phyloP scores from a whole-genome alignment of 805 yeast species.

The Scheffersomyces stipitis region DNA sequence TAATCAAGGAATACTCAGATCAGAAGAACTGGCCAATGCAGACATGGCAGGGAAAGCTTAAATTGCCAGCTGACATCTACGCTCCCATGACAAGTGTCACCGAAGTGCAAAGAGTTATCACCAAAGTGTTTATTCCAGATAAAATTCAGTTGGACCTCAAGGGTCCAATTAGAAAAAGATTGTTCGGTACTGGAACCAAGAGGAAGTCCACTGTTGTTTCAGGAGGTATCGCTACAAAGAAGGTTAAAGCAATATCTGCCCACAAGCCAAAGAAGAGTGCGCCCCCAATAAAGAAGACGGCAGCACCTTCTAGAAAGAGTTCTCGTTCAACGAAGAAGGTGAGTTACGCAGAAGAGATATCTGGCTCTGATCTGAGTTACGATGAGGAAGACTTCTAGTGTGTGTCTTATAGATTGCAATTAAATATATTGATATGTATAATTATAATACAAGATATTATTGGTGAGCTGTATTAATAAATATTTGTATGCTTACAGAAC shows the following conservation, averaged over 20 bases:
- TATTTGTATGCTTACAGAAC: too few species aligned
- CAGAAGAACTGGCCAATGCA: conserved; percentile 65
- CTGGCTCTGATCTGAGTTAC: not conserved
- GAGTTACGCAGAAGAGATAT: conserved; percentile 28
- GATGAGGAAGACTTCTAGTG: not conserved
- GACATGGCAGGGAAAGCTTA: conserved; percentile 80
- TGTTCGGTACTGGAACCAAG: conserved; percentile 12
- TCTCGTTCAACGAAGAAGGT: conserved; percentile 32
- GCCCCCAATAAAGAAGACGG: conserved; percentile 9
- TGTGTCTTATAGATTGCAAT: not conserved
- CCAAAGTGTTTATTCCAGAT: conserved; percentile 57
- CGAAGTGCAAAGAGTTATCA: conserved; percentile 58
- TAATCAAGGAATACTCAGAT: conserved; percentile 58
- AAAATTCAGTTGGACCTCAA: conserved; percentile 37
- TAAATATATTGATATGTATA: too few species aligned
- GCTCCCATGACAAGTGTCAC: conserved; percentile 55
- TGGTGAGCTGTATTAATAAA: too few species aligned
- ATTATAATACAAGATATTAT: too few species aligned
- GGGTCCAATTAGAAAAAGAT: conserved; percentile 23
- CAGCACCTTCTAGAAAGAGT: conserved; percentile 45
- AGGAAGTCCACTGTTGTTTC: conserved; percentile 10
- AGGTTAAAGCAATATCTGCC: conserved; percentile 3
- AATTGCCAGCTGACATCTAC: conserved; percentile 68
- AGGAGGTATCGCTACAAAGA: conserved; percentile 7
- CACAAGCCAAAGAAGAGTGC: conserved; percentile 14